Base-by-base conservation (phyloP, 495 filamentous ascomycete genomes). In the Rhizodiscina lignyota region DNA sequence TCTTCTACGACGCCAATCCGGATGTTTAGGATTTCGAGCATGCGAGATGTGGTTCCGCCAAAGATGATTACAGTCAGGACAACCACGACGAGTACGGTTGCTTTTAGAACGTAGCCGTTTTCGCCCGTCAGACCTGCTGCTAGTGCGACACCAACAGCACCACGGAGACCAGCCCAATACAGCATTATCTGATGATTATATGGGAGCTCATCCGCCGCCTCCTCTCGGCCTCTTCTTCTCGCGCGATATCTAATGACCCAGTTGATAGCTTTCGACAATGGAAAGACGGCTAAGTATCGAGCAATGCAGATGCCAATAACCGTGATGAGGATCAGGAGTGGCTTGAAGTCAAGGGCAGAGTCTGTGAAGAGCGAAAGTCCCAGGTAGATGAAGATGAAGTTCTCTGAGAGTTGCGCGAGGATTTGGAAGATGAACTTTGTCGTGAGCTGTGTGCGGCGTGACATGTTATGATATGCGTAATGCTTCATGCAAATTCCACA, bases 391-490 rank as follows among this genome's bases (percentile, higher is more conserved):
- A 97, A 97, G 49, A 97, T 97, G 44, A 97, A 97, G 57, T 97
- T 97, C 60, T 97, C 89, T 0, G 86, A 89, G 24, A 97, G 62
- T 55, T 96, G 91, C 4, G 91, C 82, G 39, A 91, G 74, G 33
- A 94, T 77, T 56, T 89, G 81, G 62, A 97, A 97, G 18, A 94
- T 68, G 60, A 93, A 97, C 54, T 97, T 97, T 36, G 91, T 97
- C 13, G 89, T 94, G 47, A 97, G 70, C 51, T 97, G 89, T 16
- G 91, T 94, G 29, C 89, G 78, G 29, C 89, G 77, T 20, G 89
- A 97, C 89, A 97, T 97, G 61, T 97, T 97, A 63, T 94, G 94
- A 62, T 97, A 97, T 28, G 89, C 89, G 49, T 97, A 96, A 54
- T 97, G 89, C 54, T 97, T 97, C 22, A 97, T 66, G 5, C 89